phyloP scores from a whole-genome alignment of 352 stramenopile species.

The Phytophthora pluvialis region DNA sequence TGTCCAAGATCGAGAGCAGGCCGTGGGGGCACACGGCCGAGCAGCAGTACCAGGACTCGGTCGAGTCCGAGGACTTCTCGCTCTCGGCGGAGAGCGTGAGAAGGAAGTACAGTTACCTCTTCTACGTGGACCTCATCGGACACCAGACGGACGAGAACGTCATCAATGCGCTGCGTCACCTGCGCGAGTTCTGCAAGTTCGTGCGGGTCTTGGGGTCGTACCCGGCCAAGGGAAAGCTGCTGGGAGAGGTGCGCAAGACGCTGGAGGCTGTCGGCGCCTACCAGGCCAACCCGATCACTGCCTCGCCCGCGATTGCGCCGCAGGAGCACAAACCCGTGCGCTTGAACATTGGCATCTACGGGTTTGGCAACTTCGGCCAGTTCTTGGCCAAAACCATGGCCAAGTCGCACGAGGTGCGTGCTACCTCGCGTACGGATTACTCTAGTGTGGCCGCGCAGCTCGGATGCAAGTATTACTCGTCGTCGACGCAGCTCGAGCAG shows the following conservation, averaged over 20 bases:
- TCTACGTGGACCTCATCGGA: slow-evolving; percentile 83
- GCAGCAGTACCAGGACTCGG: slow-evolving; percentile 47
- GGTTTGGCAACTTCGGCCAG: slow-evolving; percentile 98
- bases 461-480: slow-evolving; percentile 70
- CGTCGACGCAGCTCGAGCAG: slow-evolving; percentile 71
- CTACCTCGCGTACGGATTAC: slow-evolving; percentile 91
- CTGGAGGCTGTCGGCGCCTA: slow-evolving; percentile 61
- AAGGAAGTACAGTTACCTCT: slow-evolving; percentile 85
- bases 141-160: slow-evolving; percentile 79
- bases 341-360: slow-evolving; percentile 96
- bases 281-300: slow-evolving; percentile 33
- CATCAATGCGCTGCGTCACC: slow-evolving; percentile 82
- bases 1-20: slow-evolving; percentile 83
- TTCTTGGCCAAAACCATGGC: slow-evolving; percentile 97
- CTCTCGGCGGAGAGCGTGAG: slow-evolving; percentile 74
- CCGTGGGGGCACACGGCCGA: slow-evolving; percentile 74
- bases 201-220: slow-evolving; percentile 90
- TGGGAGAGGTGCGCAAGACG: slow-evolving; percentile 60
- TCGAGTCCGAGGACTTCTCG: slow-evolving; percentile 92
- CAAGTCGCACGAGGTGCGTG: slow-evolving; percentile 91
- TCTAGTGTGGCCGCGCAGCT: slow-evolving; percentile 49
- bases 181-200: slow-evolving; percentile 90
- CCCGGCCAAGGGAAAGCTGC: slow-evolving; percentile 74
- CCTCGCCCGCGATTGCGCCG: slow-evolving; percentile 32
- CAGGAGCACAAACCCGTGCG: slow-evolving; percentile 43